Conservation (phyloP, 2,329 filamentous ascomycete species). For the Penicillium sclerotiorum region DNA sequence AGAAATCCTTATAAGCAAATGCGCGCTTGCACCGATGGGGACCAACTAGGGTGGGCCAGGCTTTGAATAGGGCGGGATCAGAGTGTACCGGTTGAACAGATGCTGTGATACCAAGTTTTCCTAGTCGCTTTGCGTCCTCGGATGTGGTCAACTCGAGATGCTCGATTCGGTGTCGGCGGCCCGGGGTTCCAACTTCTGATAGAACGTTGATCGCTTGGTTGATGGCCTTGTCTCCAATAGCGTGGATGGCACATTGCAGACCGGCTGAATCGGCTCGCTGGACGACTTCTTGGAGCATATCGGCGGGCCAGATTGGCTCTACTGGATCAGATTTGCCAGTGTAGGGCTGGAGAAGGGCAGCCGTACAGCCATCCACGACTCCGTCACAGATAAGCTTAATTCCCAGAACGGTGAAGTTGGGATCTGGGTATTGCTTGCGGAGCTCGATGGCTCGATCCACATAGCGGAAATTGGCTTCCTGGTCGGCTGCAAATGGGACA, state of each 20-base stretch:
- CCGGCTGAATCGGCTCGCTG: constrained; percentile 46
- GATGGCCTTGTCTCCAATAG: constrained; percentile 54
- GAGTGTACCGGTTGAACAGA: constrained; percentile 44
- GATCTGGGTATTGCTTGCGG: constrained; percentile 43
- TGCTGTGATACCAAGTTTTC: constrained; percentile 49
- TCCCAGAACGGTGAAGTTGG: constrained; percentile 49
- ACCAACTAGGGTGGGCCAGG: constrained; percentile 52
- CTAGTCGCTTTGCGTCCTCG: constrained; percentile 51
- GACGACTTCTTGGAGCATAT: constrained; percentile 48
- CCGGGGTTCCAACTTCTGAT: constrained; percentile 42
- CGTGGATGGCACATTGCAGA: constrained; percentile 55
- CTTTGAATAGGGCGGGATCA: constrained; percentile 50
- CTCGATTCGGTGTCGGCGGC: constrained; percentile 53
- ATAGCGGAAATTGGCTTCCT: constrained; percentile 43
- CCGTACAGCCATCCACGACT: constrained; percentile 55
- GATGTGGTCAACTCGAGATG: constrained; percentile 54
- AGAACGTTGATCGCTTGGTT: constrained; percentile 51
- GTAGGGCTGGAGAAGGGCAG: constrained; percentile 52
- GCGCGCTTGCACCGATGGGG: constrained; percentile 49
- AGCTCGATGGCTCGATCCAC: constrained; percentile 51
- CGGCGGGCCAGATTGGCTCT: constrained; percentile 51
- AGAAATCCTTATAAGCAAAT: constrained; percentile 55
- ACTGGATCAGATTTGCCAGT: constrained; percentile 42
- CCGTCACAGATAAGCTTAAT: constrained; percentile 57
- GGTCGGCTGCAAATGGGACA: constrained; percentile 45